Base-by-base conservation (phyloP, 192 early-diverging fungal species). In the Linnemannia zychae region DNA sequence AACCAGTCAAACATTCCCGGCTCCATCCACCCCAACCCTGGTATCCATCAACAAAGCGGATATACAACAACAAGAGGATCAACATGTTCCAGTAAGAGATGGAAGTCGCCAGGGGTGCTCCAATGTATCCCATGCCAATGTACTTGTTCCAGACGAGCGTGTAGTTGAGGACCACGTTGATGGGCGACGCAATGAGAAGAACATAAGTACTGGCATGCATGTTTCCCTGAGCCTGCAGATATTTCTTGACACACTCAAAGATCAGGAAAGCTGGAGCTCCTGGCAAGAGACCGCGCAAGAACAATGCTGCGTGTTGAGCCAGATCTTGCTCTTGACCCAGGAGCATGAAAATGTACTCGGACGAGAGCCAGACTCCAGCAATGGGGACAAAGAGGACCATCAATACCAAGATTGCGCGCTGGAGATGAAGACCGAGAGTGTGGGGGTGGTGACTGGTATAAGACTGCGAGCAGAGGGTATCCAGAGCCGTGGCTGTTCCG, bases 21-120 rank as follows among this genome's bases (percentile, higher is more conserved):
- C 95, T 94, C 93, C 95, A 97, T 7, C 96, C 97, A 70, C 96
- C 97, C 97, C 96, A 99, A 70, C 90, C 93, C 49, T 95, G 90
- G 50, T 87, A 79, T 47, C 96, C 96, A 36, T 94, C 91, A 17
- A 91, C 74, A 46, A 87, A 90, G 52, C 79, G 81, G 15, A 92
- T 92, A 53, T 99, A 99, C 28, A 93, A 31, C 9, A 94, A 28
- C 11, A 95, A 82, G 1, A 95, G 74, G 15, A 91, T 20, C 24
- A 96, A 80, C 85, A 97, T 94, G 69, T 95, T 77, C 90, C 93
- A 95, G 87, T 96, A 95, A 13, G 93, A 95, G 18, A 96, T 90
- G 9, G 91, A 89, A 3, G 94, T 95, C 18, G 96, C 96, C 7
- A 96, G 83, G 0, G 98, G 96, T 0, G 97, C 95, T 34, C 98